Evolutionary conservation across 352 stramenopile genomes (phyloP).

Genomic region (Bremia lactucae): DNA sequence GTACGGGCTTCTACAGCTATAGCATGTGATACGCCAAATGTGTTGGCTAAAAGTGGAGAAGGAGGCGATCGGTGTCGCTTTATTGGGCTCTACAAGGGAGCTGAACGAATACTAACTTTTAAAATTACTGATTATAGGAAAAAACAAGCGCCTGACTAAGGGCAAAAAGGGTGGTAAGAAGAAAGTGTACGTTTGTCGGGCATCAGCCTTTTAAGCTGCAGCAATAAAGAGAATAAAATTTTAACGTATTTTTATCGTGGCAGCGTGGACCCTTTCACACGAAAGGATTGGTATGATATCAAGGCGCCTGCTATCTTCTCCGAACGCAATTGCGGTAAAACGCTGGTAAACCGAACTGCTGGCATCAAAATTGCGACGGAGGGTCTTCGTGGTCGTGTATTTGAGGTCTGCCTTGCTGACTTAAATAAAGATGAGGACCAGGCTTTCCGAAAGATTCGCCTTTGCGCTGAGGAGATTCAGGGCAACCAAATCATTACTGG

Average conservation of each 20-base stretch:
- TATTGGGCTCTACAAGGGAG: not conserved
- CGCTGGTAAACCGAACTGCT: slow-evolving; percentile 96
- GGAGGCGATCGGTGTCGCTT: not conserved
- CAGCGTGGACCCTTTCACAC: slow-evolving; percentile 96
- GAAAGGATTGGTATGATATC: slow-evolving; percentile 97
- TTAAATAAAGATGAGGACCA: slow-evolving; percentile 98
- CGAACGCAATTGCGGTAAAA: slow-evolving; percentile 96
- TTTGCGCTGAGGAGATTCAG: slow-evolving; percentile 97
- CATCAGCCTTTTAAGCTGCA: no score
- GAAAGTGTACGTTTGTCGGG: slow-evolving; percentile 87
- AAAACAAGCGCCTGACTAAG: slow-evolving; percentile 88
- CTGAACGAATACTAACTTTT: slow-evolving; percentile 13
- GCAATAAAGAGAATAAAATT: slow-evolving; percentile 1
- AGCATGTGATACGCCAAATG: no score
- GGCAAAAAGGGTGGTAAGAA: slow-evolving; percentile 89
- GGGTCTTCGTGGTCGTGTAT: slow-evolving; percentile 96
- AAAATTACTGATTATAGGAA: slow-evolving; percentile 36
- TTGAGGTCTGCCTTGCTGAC: slow-evolving; percentile 98
- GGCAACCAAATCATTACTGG: slow-evolving; percentile 78
- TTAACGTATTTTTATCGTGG: slow-evolving; percentile 4
- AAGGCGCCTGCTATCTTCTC: slow-evolving; percentile 98
- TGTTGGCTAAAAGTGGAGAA: not conserved
- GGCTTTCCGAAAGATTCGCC: slow-evolving; percentile 97
- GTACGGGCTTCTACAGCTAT: no score
- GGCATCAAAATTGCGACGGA: slow-evolving; percentile 97